phyloP scores from a whole-genome alignment of 140 eudicot genomes.

The Anethum foeniculum region DNA sequence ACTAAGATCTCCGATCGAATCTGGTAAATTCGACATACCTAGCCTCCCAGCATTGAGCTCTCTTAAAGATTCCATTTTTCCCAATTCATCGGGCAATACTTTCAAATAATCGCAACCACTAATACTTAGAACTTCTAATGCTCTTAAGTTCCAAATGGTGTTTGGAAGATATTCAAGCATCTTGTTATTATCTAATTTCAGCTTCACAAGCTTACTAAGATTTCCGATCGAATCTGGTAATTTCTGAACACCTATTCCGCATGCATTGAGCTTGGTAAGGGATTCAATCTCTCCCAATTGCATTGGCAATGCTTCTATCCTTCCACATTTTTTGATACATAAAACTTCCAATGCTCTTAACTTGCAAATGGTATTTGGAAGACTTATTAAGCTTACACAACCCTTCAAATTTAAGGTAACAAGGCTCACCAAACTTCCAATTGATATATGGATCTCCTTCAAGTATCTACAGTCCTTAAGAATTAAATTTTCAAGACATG shows the following conservation, averaged over 20 bases:
- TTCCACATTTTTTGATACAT: neutral
- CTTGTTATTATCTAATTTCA: neutral
- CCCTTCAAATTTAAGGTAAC: neutral
- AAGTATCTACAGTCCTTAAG: neutral
- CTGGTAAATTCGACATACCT: too few species aligned
- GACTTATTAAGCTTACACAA: neutral
- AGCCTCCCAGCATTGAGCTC: too few species aligned
- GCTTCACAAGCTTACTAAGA: neutral
- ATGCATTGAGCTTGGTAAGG: neutral
- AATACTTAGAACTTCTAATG: too few species aligned
- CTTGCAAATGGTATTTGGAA: constrained; percentile 5
- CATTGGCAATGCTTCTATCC: neutral
- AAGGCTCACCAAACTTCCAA: neutral
- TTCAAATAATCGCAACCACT: too few species aligned
- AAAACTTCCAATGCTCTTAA: neutral
- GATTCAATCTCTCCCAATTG: too few species aligned
- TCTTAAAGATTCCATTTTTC: too few species aligned
- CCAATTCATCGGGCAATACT: too few species aligned
- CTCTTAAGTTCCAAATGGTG: neutral
- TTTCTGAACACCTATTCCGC: too few species aligned
- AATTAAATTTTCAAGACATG: neutral
- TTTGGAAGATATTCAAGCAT: neutral
- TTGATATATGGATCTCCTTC: neutral
- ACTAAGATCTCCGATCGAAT: too few species aligned
- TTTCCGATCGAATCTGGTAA: too few species aligned